These are phyloP conservation scores for Chrysanthemum seticuspe DNA, from an alignment of 129 eudicot genomes.

Conservation along the genomic window DNA sequence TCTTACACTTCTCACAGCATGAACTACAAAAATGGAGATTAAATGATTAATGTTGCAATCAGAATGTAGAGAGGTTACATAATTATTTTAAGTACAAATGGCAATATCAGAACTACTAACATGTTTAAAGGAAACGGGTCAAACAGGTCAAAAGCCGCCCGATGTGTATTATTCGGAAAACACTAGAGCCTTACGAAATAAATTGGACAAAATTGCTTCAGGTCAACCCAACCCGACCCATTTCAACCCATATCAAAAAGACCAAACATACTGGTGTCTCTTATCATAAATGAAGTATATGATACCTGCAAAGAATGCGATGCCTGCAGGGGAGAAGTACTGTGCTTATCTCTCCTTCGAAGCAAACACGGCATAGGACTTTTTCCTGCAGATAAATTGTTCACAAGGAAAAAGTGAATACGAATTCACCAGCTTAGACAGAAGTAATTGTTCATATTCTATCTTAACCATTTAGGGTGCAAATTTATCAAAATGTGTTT, in stretches of 20 bases:
- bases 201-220: background rate
- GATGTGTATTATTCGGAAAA: background rate
- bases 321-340: conserved; percentile 95
- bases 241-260: background rate
- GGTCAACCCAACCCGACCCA: background rate
- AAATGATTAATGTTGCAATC: background rate
- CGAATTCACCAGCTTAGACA: background rate
- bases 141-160: background rate
- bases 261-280: too few relatives aligned
- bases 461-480: background rate
- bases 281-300: background rate
- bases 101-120: too few relatives aligned
- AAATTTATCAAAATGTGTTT: background rate
- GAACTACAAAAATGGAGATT: conserved; percentile 37
- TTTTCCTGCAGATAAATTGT: conserved; percentile 63
- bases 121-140: background rate
- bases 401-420: background rate
- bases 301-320: conserved; percentile 81
- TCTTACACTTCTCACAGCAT: conserved; percentile 79
- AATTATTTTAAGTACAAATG: background rate
- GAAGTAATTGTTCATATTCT: background rate
- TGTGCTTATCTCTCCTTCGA: conserved; percentile 72
- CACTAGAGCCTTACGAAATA: background rate
- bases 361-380: conserved; percentile 84
- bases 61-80: conserved; percentile 1